Evolutionary conservation across 352 stramenopile species (phyloP), one percentile per base, ranked within the genome.

Genomic region (Globisporangium nodosum): DNA sequence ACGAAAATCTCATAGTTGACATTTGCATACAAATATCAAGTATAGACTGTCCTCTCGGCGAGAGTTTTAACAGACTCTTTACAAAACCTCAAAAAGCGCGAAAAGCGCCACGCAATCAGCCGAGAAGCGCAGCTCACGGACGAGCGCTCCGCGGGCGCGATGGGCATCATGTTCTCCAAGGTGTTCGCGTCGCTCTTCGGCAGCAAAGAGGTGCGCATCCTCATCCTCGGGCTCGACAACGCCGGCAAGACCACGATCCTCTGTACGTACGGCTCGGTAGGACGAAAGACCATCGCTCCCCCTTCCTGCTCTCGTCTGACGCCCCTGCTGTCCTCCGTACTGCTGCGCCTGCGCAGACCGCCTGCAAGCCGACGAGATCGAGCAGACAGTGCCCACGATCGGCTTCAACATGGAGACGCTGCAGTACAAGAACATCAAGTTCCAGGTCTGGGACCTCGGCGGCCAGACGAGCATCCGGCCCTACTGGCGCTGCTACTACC

Each of bases 241-340:
- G 97, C 98, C 37, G 98, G 98, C 48, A 99, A 99, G 78, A 99
- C 98, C 7, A 99, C 98, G 8, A 99, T 99, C 64, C 81, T 99
- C 42, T 99, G 84, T 94, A 87, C 65, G 81, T 89, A 9, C 35
- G 35, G 8, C 11, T 40, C 11, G 37, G 18, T 37, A 11, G 33
- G 6, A 12, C 5, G 33, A 11, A 37, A 1, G 6, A 37, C 6
- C 5, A 12, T 37, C 33, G 33, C 33, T 37, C 33, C 1, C 31
- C 48, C 13, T 13, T 37, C 12, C 40, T 3, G 42, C 3, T 16
- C 5, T 9, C n/a, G 42, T 7, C 43, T 49, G 15, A 16, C 43
- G 9, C 16, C 5, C 20, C 27, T 16, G 43, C 20, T 21, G 6
- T 8, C 42, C n/a, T 47, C 42, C 42, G 7, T 20, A 15, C 42